Conservation (phyloP, 495 filamentous ascomycete species). For the Penicillium soppii region DNA sequence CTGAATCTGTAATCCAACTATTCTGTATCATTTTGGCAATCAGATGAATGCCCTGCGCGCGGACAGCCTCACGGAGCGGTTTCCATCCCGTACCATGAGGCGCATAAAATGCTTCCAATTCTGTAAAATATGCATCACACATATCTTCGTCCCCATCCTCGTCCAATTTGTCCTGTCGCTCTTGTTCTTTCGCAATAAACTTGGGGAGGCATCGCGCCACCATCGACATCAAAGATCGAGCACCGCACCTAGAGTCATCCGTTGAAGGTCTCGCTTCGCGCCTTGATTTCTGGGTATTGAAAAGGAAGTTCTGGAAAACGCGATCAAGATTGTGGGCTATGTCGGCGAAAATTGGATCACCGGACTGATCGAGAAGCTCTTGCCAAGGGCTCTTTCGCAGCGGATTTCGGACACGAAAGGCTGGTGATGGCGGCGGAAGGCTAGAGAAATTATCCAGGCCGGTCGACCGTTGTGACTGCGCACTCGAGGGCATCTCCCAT, state of each 20-base stretch:
- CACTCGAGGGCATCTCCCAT: slow-evolving; percentile 21
- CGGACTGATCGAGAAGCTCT: slow-evolving; percentile 34
- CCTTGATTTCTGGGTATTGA: slow-evolving; percentile 27
- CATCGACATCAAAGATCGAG: slow-evolving; percentile 64
- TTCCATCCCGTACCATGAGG: slow-evolving; percentile 58
- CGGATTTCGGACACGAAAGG: slow-evolving; percentile 20
- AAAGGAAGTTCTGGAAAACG: slow-evolving; percentile 39
- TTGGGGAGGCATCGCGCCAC: slow-evolving; percentile 61
- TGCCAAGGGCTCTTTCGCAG: slow-evolving; percentile 43
- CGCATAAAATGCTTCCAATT: slow-evolving; percentile 62
- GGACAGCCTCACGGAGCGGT: slow-evolving; percentile 61
- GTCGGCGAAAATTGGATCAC: slow-evolving; percentile 34
- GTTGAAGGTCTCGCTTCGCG: not conserved
- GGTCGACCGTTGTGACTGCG: slow-evolving; percentile 9
- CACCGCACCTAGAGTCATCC: slow-evolving; percentile 16
- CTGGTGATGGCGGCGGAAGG: slow-evolving; percentile 6
- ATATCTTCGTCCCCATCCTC: slow-evolving; percentile 45
- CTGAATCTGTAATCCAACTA: slow-evolving; percentile 35
- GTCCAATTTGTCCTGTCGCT: slow-evolving; percentile 51
- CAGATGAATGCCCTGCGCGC: slow-evolving; percentile 64
- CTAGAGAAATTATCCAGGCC: not conserved
- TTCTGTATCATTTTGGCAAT: slow-evolving; percentile 55
- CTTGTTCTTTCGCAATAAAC: slow-evolving; percentile 62
- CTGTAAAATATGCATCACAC: slow-evolving; percentile 59
- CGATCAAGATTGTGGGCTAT: slow-evolving; percentile 40